Conservation (phyloP, 2,329 filamentous ascomycete genomes). For the Penicillium sp. region DNA sequence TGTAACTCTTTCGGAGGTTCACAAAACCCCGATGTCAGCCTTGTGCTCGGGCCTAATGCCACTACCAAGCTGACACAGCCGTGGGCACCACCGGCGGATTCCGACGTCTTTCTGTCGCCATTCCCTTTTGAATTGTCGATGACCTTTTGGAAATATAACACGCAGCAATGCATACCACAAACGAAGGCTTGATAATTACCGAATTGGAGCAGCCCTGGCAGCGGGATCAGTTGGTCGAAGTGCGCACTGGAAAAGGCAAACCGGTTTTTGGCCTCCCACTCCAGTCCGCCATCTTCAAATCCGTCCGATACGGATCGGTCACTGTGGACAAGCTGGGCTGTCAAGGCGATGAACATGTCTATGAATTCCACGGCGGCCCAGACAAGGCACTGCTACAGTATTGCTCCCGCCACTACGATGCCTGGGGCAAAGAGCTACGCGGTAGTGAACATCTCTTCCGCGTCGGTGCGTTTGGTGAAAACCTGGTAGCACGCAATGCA, state of each 20-base stretch:
- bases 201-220: constrained; percentile 1
- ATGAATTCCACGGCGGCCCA: constrained; percentile 58
- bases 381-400: constrained; percentile 66
- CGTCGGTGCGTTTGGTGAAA: constrained; percentile 8
- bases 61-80: background rate
- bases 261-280: constrained; percentile 5
- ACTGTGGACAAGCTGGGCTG: constrained; percentile 1
- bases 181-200: background rate
- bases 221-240: background rate
- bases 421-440: constrained; percentile 56
- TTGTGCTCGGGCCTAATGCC: background rate
- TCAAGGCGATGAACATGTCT: constrained; percentile 7
- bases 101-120: too few species aligned
- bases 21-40: background rate
- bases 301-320: background rate
- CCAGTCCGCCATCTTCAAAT: constrained; percentile 6
- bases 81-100: background rate
- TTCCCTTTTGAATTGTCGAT: too few species aligned
- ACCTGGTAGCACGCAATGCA: constrained; percentile 1
- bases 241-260: constrained; percentile 3
- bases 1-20: too few species aligned
- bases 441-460: constrained; percentile 42
- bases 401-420: constrained; percentile 58
- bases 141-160: too few species aligned
- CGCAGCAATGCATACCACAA: background rate